Base-by-base conservation (phyloP, 1,284 basidiomycete species). In the Pulchroboletus neoregius region DNA sequence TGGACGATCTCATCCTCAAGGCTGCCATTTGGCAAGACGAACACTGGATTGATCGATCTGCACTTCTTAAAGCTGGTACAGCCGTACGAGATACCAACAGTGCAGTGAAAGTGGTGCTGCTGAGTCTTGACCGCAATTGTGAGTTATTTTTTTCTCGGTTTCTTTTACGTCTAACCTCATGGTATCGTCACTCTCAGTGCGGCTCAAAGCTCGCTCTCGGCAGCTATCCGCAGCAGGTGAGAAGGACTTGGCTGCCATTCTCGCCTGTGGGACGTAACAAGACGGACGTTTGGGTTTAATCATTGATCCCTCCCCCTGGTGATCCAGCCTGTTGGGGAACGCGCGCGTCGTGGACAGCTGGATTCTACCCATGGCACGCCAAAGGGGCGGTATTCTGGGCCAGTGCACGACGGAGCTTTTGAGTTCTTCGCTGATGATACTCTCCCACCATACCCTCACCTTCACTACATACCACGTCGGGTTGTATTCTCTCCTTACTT, bases 1-100 rank as follows among this genome's bases (percentile, higher is more conserved):
- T 97, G 85, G 95, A 99, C 65, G 94, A 98, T 62, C 76, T 96
- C 43, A 97, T 98, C 52, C 76, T 99, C 34, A 85, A 89, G 58
- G 88, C 93, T 16, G 91, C 91, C 9, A 75, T 87, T 39, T 97
- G 93, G 90, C 95, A 97, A 64, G 79, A 86, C 43, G 86, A 92
- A 39, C 91, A 97, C 61, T 98, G 94, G 82, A 73, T 85, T 18
- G 91, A 96, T 68, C 82, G 94, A 11, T 84, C 89, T 0, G 71
- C 72, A 15, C 70, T 91, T 62, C 73, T 95, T 43, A 79, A 79
- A 43, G 67, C 65, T 22, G 59, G 60, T 30, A 59, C 56, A 11
- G 53, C 58, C 8, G 52, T 63, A 2, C 59, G 65, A 38, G 71
- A 74, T 28, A 64, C 66, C 15, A 64, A 71, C 28, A 68, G 67